Base-by-base conservation (phyloP, 2,329 filamentous ascomycete genomes). In the Blumeriella jaapii region DNA sequence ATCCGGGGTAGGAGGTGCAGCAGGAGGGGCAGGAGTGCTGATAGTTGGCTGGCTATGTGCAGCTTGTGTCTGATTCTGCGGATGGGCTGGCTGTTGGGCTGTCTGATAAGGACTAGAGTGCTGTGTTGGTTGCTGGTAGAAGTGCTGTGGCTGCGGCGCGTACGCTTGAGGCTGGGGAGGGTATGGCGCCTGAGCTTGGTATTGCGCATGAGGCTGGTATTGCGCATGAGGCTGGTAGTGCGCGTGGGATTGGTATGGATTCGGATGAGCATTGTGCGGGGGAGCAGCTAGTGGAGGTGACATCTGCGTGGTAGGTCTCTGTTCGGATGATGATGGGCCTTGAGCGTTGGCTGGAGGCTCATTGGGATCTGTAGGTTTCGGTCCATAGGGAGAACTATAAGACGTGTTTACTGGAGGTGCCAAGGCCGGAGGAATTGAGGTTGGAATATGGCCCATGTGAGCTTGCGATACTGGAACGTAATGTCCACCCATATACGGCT, bases 331-430 rank as follows among this genome's bases (percentile, higher is more conserved):
- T 8, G 30, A 14, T 5, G 30, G 13, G 14, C 24, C 12, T 29
- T 33, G 36, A 11, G 36, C 29, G 29, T 18, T 36, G 22, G 29
- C 13, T 13, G 31, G 34, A 27, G 34, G 29, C 15, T 27, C 29
- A 36, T 38, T 36, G 17, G 41, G 13, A 10, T 46, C 23, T n/a
- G 43, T 18, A 16, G 51, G 52, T 31, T 52, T 55, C 17, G 51
- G 47, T 22, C 48, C 54, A 43, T 58, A 58, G 6, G 55, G 55
- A 29, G 55, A 58, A 29, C 53, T 56, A 34, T 58, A 58, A 15
- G 46, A 46, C 13, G 36, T 24, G 38, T 38, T 30, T 26, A 26
- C 40, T 2, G 42, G 30, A 12, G 40, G 37, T 17, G 39, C 40
- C 31, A 51, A 34, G 30, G 47, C 45, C 41, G 47, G 42, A 34